phyloP scores from a whole-genome alignment of 352 stramenopile genomes.

The Stephanocyclus meneghinianus region DNA sequence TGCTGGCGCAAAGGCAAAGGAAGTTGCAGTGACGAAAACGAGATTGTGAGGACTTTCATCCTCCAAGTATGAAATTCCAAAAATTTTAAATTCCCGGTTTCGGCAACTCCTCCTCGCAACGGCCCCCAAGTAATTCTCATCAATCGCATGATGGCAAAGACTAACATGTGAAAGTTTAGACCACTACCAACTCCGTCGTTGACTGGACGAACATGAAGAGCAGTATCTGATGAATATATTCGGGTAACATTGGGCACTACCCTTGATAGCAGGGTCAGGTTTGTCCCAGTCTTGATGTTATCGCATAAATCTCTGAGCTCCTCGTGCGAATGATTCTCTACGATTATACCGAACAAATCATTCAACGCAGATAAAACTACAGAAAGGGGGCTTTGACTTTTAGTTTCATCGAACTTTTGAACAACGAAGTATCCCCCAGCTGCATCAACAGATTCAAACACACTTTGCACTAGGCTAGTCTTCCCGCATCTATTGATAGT shows the following conservation, averaged over 20 bases:
- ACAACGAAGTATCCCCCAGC: constrained; percentile 24
- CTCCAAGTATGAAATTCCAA: too few relatives aligned
- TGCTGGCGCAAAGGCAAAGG: too few relatives aligned
- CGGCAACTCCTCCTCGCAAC: too few relatives aligned
- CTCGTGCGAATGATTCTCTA: not conserved
- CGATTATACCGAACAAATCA: constrained; percentile 20
- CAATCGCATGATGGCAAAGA: constrained; percentile 40
- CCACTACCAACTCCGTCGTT: not conserved
- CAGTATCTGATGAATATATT: not conserved
- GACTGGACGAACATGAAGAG: not conserved
- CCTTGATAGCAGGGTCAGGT: not conserved
- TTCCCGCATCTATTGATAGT: constrained; percentile 22
- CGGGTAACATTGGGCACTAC: not conserved
- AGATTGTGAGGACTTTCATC: too few relatives aligned
- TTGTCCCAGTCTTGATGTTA: not conserved
- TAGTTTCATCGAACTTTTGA: constrained; percentile 36
- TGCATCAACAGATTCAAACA: constrained; percentile 9
- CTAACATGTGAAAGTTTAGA: constrained; percentile 24
- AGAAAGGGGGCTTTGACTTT: constrained; percentile 3
- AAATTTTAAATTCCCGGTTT: too few relatives aligned
- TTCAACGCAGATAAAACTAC: constrained; percentile 32
- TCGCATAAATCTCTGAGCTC: constrained; percentile 13
- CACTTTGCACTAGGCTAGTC: constrained; percentile 29
- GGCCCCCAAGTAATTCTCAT: too few relatives aligned
- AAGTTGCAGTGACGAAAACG: too few relatives aligned